These are phyloP conservation scores for Parascedosporium putredinis DNA, from an alignment of 2,329 filamentous ascomycete species.

Conservation along the genomic window DNA sequence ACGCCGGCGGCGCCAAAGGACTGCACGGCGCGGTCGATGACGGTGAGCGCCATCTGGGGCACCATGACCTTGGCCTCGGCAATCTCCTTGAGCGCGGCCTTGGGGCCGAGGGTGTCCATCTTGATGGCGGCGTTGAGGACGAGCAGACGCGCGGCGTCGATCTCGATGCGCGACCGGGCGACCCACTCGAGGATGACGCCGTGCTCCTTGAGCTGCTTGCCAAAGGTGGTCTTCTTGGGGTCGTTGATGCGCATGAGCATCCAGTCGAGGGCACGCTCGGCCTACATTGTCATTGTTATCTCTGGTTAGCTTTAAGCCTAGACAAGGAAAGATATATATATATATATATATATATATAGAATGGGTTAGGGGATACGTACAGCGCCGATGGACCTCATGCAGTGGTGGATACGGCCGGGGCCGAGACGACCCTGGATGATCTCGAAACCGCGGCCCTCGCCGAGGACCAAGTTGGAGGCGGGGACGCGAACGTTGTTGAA, in stretches of 20 bases:
- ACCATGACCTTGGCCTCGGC: conserved; percentile 91
- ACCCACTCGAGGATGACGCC: conserved; percentile 94
- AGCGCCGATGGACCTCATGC: conserved; percentile 88
- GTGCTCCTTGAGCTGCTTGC: conserved; percentile 76
- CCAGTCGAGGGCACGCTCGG: conserved; percentile 88
- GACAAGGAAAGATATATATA: too few species aligned
- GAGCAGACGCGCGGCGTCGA: conserved; percentile 79
- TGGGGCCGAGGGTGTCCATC: conserved; percentile 84
- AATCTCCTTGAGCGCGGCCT: conserved; percentile 84
- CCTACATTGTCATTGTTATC: conserved; percentile 25
- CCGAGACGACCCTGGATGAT: conserved; percentile 96
- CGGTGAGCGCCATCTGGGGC: conserved; percentile 67
- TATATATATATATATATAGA: not conserved
- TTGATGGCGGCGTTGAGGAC: conserved; percentile 92
- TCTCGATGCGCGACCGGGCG: conserved; percentile 83
- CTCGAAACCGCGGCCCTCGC: conserved; percentile 90
- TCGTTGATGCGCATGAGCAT: conserved; percentile 93
- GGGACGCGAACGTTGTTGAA: conserved; percentile 90
- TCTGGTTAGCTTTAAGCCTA: not conserved
- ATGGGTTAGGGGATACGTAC: conserved; percentile 30
- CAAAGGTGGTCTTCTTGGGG: conserved; percentile 80
- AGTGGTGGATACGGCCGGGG: conserved; percentile 93
- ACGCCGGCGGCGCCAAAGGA: conserved; percentile 85
- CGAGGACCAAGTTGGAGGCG: conserved; percentile 72
- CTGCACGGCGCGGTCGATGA: conserved; percentile 93